phyloP scores from a whole-genome alignment of 2,329 filamentous ascomycete genomes.

The Microdochium paspali region DNA sequence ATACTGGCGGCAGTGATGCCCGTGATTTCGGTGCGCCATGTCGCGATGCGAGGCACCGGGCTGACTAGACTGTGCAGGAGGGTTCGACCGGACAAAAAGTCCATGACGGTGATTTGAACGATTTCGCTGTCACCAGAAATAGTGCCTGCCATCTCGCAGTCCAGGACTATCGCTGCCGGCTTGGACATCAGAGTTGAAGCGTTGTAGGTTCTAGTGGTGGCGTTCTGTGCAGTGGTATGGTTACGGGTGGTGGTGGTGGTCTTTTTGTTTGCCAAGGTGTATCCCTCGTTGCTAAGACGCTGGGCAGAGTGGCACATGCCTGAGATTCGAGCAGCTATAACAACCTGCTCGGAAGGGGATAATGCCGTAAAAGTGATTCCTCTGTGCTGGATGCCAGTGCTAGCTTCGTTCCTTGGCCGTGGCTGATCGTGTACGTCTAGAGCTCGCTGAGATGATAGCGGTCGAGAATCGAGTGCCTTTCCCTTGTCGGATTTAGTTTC shows the following conservation, averaged over 20 bases:
- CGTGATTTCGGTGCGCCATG: constrained; percentile 25
- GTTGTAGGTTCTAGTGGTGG: background rate
- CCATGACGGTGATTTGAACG: constrained; percentile 11
- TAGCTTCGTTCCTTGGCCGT: too few species aligned
- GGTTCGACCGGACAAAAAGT: constrained; percentile 30
- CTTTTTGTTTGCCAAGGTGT: background rate
- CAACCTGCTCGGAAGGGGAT: too few species aligned
- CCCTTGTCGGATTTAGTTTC: too few species aligned
- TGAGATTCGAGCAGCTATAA: too few species aligned
- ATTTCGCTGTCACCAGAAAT: constrained; percentile 4
- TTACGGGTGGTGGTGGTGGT: background rate
- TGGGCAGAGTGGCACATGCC: background rate
- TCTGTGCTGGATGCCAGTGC: too few species aligned
- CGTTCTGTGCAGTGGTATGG: background rate
- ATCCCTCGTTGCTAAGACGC: background rate
- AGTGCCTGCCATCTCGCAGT: constrained; percentile 31
- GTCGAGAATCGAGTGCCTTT: too few species aligned
- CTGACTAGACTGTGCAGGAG: constrained; percentile 27
- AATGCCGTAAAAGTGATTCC: too few species aligned
- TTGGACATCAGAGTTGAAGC: background rate
- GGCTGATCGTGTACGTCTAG: too few species aligned
- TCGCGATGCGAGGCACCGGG: constrained; percentile 18
- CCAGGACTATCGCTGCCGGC: constrained; percentile 22
- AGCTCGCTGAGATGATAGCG: too few species aligned
- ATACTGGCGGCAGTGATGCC: constrained; percentile 23